phyloP scores from a whole-genome alignment of 345 rosid species.

The Salix brachista region DNA sequence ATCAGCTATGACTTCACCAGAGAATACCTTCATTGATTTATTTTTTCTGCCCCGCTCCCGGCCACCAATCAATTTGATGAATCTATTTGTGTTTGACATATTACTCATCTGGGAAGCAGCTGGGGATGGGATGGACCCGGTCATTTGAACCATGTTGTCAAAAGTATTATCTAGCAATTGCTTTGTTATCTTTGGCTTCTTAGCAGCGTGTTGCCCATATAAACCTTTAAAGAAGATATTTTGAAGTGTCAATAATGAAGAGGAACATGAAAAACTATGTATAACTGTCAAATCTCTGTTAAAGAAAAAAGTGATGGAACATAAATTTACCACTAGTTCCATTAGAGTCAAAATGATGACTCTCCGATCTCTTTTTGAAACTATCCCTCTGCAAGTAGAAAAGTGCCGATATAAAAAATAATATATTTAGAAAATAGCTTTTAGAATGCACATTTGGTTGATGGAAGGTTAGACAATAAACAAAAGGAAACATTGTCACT shows the following conservation, averaged over 20 bases:
- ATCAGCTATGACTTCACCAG: constrained; percentile 13
- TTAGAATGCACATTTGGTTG: background rate
- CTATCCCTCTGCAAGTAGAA: constrained; percentile 58
- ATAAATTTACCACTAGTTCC: constrained; percentile 55
- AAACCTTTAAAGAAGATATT: constrained; percentile 46
- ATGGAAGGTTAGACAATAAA: background rate
- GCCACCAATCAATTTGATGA: constrained; percentile 63
- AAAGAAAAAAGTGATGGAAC: constrained; percentile 18
- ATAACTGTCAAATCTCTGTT: constrained; percentile 12
- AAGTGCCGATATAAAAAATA: constrained; percentile 6
- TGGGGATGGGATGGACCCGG: constrained; percentile 76
- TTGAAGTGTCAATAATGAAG: constrained; percentile 9
- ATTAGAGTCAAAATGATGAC: constrained; percentile 67
- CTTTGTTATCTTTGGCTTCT: constrained; percentile 75
- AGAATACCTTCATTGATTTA: constrained; percentile 68
- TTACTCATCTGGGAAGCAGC: constrained; percentile 91
- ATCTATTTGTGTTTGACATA: constrained; percentile 78
- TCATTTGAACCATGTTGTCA: constrained; percentile 49
- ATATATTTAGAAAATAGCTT: background rate
- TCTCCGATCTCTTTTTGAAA: constrained; percentile 69
- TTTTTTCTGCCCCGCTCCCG: constrained; percentile 74
- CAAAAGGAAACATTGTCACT: background rate
- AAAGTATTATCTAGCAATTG: constrained; percentile 55
- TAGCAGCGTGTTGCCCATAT: constrained; percentile 61
- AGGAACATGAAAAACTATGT: constrained; percentile 9